A percentile compares a stretch with the other conserved stretches of the same genome.
Evolutionary conservation across 2,329 filamentous ascomycete genomes (phyloP).

Genomic region (Ceratocystiopsis minuta): DNA sequence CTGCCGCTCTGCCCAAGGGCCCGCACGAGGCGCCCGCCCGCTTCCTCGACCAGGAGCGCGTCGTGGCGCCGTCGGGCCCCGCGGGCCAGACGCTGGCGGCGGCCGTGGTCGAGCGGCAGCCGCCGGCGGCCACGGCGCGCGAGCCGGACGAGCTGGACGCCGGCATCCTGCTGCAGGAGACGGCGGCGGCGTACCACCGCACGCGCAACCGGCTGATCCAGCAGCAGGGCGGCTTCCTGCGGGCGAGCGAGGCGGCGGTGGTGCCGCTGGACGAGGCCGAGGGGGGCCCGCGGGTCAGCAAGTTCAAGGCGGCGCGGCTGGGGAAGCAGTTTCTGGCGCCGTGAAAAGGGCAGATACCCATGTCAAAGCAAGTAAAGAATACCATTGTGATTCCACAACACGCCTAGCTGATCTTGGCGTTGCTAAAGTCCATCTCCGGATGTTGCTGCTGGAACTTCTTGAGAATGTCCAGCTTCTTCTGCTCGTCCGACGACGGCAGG

Average conservation of each 20-base stretch:
- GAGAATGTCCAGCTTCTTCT: constrained; percentile 85
- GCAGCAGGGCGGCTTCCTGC: constrained; percentile 63
- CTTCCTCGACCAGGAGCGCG: constrained; percentile 20
- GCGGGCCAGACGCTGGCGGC: constrained; percentile 40
- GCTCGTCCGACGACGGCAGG: constrained; percentile 76
- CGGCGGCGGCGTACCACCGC: constrained; percentile 67
- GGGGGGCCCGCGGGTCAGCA: constrained; percentile 46
- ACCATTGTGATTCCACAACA: no score
- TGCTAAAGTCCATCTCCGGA: constrained; percentile 55
- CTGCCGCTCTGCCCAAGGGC: constrained; percentile 22
- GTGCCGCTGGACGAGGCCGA: constrained; percentile 51
- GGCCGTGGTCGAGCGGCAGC: constrained; percentile 36
- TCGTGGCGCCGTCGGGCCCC: constrained; percentile 22
- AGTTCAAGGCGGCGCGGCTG: constrained; percentile 55
- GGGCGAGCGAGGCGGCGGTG: constrained; percentile 48
- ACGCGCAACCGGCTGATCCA: constrained; percentile 71
- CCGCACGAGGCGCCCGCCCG: constrained; percentile 25
- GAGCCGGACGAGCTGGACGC: constrained; percentile 53
- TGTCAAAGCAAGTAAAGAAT: no score
- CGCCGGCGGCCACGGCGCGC: constrained; percentile 14
- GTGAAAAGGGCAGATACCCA: neutral
- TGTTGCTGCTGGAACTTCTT: constrained; percentile 79
- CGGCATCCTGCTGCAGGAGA: constrained; percentile 53
- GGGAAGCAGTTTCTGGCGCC: constrained; percentile 3
- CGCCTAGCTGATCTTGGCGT: constrained; percentile 43